Conservation (phyloP, 2,329 filamentous ascomycete species). For the Ophiostoma perfectum region DNA sequence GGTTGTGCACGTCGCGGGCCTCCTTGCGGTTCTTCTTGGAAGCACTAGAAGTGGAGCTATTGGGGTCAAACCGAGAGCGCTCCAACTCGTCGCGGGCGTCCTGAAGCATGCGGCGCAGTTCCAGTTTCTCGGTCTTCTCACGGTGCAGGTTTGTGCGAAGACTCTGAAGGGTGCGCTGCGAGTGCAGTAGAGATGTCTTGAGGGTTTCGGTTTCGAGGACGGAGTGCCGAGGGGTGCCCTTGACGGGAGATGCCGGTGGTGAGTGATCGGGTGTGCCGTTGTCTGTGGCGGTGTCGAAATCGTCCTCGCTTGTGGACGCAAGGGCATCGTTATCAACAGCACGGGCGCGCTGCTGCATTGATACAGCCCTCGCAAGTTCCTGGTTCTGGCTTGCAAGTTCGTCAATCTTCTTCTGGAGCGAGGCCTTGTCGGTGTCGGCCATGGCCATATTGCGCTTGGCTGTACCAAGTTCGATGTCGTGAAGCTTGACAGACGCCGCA, state of each 20-base stretch:
- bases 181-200: constrained; percentile 88
- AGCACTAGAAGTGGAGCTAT: constrained; percentile 34
- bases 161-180: constrained; percentile 93
- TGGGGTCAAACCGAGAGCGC: constrained; percentile 54
- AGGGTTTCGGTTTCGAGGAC: constrained; percentile 93
- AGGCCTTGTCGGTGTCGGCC: constrained; percentile 71
- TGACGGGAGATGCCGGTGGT: constrained; percentile 82
- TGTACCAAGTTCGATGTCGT: constrained; percentile 81
- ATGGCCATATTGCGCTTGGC: constrained; percentile 74
- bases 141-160: constrained; percentile 91
- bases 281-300: constrained; percentile 60
- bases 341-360: constrained; percentile 60
- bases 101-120: constrained; percentile 90
- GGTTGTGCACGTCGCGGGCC: constrained; percentile 71
- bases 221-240: constrained; percentile 83
- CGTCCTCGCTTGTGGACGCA: constrained; percentile 56
- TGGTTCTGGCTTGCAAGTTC: constrained; percentile 85
- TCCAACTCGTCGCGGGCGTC: constrained; percentile 90
- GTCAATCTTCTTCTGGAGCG: constrained; percentile 77
- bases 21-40: constrained; percentile 62
- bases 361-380: constrained; percentile 79
- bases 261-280: constrained; percentile 80
- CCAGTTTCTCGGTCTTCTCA: constrained; percentile 97
- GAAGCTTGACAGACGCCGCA: constrained; percentile 67
- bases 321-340: constrained; percentile 58